Evolutionary conservation across 176 grass and related monocot species (phyloP), one percentile per base, ranked within the genome.

Genomic region (Olyra latifolia): DNA sequence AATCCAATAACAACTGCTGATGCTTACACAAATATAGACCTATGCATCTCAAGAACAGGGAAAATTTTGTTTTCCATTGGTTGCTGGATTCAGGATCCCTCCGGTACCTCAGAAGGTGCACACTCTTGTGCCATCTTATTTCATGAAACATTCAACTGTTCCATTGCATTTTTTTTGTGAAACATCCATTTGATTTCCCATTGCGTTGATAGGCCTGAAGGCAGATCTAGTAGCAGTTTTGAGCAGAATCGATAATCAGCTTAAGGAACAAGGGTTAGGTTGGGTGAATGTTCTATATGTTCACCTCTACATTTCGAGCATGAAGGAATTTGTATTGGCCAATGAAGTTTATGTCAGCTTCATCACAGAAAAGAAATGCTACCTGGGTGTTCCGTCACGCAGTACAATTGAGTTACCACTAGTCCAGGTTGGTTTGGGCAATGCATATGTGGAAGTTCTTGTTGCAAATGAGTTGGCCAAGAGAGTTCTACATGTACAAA

Each of bases 401-500:
- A 94, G 95, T 90, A 98, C 95, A 79, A 85, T 98, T 55, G 95
- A 98, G 80, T 71, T 98, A 30, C 95, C 95, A 39, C 76, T 98
- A 58, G 41, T 80, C 53, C 57, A 89, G 58, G 84, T 52, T 85
- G 90, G 92, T 52, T 74, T 88, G 22, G 95, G 92, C 59, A 68
- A 90, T 74, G 85, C 87, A 69, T 92, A 89, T 72, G 87, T 98
- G 15, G 95, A 98, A 82, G 92, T 98, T 77, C 80, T 98, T 76
- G 88, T 91, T 44, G 57, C 95, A 80, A 88, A 80, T 28, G 90
- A 98, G 56, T 81, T 90, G 16, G 61, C 72, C 72, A 98, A 94
- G 80, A 91, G 76, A 88, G 95, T 98, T 88, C 90, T 98, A 72
- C 95, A 98, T 72, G 95, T 98, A 66, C 95, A 98, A 75, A 98